A percentile compares a stretch with the other conserved stretches of the same genome.
phyloP scores from a whole-genome alignment of 495 filamentous ascomycete species.

The Daldinia bambusicola region DNA sequence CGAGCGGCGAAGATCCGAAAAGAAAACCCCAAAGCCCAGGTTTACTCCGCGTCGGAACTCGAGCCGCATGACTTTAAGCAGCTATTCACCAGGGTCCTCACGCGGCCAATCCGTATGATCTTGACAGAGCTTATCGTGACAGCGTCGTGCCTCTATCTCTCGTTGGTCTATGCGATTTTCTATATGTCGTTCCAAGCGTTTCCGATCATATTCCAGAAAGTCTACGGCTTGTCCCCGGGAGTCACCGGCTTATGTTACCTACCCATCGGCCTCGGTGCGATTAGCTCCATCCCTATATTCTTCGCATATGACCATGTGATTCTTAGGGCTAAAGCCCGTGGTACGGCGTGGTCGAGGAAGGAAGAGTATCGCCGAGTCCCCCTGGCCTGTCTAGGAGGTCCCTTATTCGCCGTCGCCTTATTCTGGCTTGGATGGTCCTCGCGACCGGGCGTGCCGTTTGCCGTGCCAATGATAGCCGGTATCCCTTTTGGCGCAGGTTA shows the following conservation, averaged over 20 bases:
- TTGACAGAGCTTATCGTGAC: constrained; percentile 62
- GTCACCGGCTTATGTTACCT: constrained; percentile 59
- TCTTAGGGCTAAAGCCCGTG: constrained; percentile 31
- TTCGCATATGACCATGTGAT: constrained; percentile 59
- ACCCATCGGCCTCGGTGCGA: constrained; percentile 57
- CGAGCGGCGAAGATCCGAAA: constrained; percentile 65
- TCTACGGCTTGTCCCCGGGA: constrained; percentile 59
- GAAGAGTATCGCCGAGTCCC: constrained; percentile 74
- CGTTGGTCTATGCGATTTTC: constrained; percentile 77
- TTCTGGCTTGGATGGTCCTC: constrained; percentile 83
- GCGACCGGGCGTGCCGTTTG: constrained; percentile 64
- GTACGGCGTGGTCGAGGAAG: constrained; percentile 49
- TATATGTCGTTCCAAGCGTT: constrained; percentile 78
- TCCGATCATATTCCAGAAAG: constrained; percentile 68
- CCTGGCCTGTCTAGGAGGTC: constrained; percentile 72
- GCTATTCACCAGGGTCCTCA: constrained; percentile 52
- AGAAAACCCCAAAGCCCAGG: constrained; percentile 52
- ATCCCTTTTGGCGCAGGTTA: constrained; percentile 77
- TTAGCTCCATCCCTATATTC: constrained; percentile 61
- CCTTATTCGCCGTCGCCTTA: constrained; percentile 67
- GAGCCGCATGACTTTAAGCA: constrained; percentile 48
- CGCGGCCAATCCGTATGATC: constrained; percentile 57
- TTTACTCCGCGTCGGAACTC: constrained; percentile 51
- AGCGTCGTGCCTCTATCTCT: constrained; percentile 73
- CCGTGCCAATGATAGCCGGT: constrained; percentile 71